phyloP scores from a whole-genome alignment of 164 flowering plant genomes.

The Chloranthus sessilifolius region DNA sequence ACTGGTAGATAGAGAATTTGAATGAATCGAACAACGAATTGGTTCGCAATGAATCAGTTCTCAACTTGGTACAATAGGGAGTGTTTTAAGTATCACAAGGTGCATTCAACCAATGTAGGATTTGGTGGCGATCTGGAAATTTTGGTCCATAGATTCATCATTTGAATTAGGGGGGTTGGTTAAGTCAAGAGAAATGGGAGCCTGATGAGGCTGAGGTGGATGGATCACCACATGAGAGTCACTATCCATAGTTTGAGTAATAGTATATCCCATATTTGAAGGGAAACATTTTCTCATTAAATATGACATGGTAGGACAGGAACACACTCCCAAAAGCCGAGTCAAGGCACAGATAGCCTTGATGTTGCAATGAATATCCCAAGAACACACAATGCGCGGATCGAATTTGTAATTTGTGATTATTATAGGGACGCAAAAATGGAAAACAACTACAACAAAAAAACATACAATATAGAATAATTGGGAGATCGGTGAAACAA shows the following conservation, averaged over 20 bases:
- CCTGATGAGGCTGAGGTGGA: slow-evolving; percentile 18
- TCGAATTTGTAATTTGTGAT: neutral
- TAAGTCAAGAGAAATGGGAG: neutral
- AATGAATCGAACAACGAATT: too few relatives aligned
- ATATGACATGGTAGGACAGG: neutral
- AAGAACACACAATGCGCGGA: neutral
- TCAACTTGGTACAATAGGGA: too few relatives aligned
- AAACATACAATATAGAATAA: neutral
- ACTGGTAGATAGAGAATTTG: too few relatives aligned
- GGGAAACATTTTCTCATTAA: neutral
- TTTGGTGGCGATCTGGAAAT: neutral
- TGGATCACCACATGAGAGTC: slow-evolving; percentile 6
- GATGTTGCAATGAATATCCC: neutral
- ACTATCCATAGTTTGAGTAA: neutral
- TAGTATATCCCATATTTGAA: too few relatives aligned
- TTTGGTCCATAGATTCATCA: neutral
- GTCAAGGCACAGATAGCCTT: neutral
- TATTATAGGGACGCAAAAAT: neutral
- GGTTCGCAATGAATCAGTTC: too few relatives aligned
- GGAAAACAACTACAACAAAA: neutral
- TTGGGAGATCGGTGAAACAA: neutral
- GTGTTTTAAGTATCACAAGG: too few relatives aligned
- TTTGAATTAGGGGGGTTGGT: neutral
- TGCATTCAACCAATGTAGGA: neutral
- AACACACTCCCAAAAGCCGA: neutral